phyloP scores from a whole-genome alignment of 305 asterid species.

The Coffea humblotiana region DNA sequence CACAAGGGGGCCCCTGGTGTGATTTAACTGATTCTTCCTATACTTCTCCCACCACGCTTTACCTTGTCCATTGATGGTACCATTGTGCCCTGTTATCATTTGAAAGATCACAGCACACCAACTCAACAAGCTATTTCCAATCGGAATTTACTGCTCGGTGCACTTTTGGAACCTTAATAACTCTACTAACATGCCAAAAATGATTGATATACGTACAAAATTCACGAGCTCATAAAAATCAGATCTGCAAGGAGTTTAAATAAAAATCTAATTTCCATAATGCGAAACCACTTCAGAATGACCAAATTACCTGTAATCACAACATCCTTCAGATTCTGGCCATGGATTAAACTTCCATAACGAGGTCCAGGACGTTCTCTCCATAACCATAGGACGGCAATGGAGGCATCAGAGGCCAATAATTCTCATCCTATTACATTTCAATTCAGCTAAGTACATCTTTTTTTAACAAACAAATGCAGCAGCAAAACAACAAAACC shows the following conservation, averaged over 20 bases:
- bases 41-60: conserved; percentile 90
- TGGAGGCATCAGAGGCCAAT: conserved; percentile 99
- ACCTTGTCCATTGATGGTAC: conserved; percentile 94
- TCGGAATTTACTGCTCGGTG: no score
- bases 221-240: no score
- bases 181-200: no score
- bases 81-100: conserved; percentile 68
- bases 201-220: no score
- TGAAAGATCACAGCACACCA: no score
- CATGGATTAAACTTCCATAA: conserved; percentile 94
- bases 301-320: conserved; percentile 62
- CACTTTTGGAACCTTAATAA: no score
- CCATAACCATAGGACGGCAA: conserved; percentile 94
- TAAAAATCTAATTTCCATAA: background rate
- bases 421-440: conserved; percentile 61
- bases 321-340: conserved; percentile 87
- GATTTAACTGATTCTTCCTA: conserved; percentile 69
- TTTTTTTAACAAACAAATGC: no score
- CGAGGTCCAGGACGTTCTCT: conserved; percentile 96
- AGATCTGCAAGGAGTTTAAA: no score
- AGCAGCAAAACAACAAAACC: no score
- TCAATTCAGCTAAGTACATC: no score
- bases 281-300: background rate
- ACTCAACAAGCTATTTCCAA: no score
- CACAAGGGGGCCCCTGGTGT: conserved; percentile 90